Base-by-base conservation (phyloP, 306 rosid species). In the Quercus suber region DNA sequence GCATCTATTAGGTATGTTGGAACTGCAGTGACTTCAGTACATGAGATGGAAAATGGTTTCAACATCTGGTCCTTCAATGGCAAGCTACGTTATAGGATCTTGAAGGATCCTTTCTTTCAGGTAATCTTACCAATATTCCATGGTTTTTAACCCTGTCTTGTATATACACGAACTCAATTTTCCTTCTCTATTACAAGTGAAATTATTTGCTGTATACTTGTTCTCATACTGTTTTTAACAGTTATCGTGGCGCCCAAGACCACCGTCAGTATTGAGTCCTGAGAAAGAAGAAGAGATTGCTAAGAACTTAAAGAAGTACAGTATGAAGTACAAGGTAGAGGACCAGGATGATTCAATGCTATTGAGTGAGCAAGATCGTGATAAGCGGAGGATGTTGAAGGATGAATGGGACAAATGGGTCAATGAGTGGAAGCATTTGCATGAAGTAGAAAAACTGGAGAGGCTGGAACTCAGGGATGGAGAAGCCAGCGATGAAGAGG, bases 31-130 rank as follows among this genome's bases (percentile, higher is more conserved):
- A 94, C 98, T 52, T 90, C 94, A 5, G 97, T 92, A 74, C 98
- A 90, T 76, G 98, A 92, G 88, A 94, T 94, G 97, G 98, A 94
- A 85, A 92, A 94, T 78, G 98, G 98, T 37, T 92, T 90, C 86
- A 92, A 89, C 81, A 86, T 94, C 53, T 94, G 98, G 98, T 90
- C 97, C 70, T 94, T 94, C 78, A 85, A 92, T 67, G 97, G 98
- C 72, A 88, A 89, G 84, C 92, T 90, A 55, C 92, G 92, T 19
- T 90, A 94, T 80, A 86, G 97, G 74, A 84, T 83, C 30, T 63
- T 86, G 80, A 90, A 88, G 89, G 98, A 92, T 81, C 96, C 89
- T 80, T 94, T 92, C 88, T 89, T 87, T 53, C 97, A 94, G 97
- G 98, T 90, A 81, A 80, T 53, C 31, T 76, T 7, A 12, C 45